Evolutionary conservation across 2,329 filamentous ascomycete genomes (phyloP), one percentile per base, ranked within the genome.

Genomic region (Xylariaceae sp.): DNA sequence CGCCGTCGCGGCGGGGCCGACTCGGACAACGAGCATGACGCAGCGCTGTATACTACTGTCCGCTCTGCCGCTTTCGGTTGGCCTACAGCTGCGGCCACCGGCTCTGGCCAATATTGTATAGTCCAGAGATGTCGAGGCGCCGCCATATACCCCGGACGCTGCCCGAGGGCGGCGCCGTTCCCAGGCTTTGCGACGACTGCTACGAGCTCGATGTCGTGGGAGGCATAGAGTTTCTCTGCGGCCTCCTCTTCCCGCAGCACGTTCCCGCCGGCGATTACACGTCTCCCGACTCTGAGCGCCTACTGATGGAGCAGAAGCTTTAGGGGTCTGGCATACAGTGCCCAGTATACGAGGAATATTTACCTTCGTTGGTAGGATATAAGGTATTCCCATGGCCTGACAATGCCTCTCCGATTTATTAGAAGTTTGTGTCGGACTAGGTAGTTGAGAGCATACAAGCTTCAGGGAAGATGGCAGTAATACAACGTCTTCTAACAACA

Each of bases 61-160:
- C 53, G 1, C 3, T 48, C 0, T 56, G 53, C 5, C 46, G 52
- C 2, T 43, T 34, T 16, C 5, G 13, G 4, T 9, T 52, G 3
- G 0, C 2, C 2, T 44, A 56, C n/a, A 0, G 3, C 0, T 56
- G 53, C 26, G 42, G 40, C 1, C 51, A 54, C 31, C 2, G 6
- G 1, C 19, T 56, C 2, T 3, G 3, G 6, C 19, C 48, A 3
- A 18, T 11, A 1, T 17, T 28, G 1, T 50, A 49, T 15, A 24
- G 47, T 6, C 29, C 42, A 0, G 5, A 5, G 3, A 6, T 16
- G 11, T 2, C 2, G 2, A 28, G 44, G n/a, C 3, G 1, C 2
- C 15, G 16, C 0, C 43, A 43, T 18, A 23, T 51, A 1, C 46
- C 53, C 4, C 9, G 38, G 1, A 55, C 53, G 0, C 1, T 49